Evolutionary conservation across 306 rosid species (phyloP).

Genomic region (Inga leiocalycina): DNA sequence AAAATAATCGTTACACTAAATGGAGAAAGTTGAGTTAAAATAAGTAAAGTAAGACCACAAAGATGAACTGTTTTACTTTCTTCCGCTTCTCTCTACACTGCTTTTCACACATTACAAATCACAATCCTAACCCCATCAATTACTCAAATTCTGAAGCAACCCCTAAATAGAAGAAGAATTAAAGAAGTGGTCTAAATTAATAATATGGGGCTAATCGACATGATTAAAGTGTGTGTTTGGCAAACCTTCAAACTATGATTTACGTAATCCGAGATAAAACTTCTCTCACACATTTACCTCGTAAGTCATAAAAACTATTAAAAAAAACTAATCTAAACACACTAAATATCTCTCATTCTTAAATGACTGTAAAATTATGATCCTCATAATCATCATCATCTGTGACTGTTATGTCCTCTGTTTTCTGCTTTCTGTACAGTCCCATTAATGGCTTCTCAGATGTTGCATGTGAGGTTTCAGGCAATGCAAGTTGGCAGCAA

Average conservation of each 20-base stretch:
- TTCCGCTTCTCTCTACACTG: not conserved
- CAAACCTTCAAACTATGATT: no score
- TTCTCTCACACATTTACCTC: no score
- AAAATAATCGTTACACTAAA: no score
- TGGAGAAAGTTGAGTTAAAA: not conserved
- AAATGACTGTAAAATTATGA: not conserved
- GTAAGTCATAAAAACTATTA: no score
- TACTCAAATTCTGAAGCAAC: not conserved
- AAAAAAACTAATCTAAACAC: no score
- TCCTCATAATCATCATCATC: not conserved
- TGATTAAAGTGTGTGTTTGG: not conserved
- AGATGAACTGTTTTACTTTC: not conserved
- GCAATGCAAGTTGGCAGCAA: slow-evolving; percentile 73
- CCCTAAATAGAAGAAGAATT: not conserved
- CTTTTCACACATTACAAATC: not conserved
- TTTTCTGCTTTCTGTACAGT: slow-evolving; percentile 41
- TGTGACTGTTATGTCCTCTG: not conserved
- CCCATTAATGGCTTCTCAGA: slow-evolving; percentile 28
- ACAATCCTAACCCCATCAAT: not conserved
- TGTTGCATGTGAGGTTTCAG: slow-evolving; percentile 38
- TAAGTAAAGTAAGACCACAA: not conserved
- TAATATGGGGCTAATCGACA: not conserved
- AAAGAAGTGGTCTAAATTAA: not conserved
- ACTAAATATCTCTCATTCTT: not conserved
- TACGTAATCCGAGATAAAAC: no score